Evolutionary conservation across 352 stramenopile species (phyloP), one percentile per base, ranked within the genome.

Genomic region (Pythium volutum): DNA sequence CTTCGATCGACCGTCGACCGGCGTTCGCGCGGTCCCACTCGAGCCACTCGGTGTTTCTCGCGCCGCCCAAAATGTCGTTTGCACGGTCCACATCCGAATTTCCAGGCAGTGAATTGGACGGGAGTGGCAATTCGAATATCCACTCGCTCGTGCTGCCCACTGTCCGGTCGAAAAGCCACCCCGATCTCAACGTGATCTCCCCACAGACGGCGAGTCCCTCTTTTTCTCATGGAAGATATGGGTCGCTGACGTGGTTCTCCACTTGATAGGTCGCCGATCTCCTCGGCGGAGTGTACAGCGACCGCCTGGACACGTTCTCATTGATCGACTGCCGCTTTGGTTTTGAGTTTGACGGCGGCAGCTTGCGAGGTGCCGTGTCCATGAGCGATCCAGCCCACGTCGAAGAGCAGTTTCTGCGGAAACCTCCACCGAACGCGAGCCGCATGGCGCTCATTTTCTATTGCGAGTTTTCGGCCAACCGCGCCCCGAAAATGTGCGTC

Each of bases 401-500:
- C 41, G 76, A 88, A 47, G 22, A 69, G 16, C 26, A 55, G 25
- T 80, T 87, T 29, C 74, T 89, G 48, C 56, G 47, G 15, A 53
- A 60, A 15, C 47, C 67, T 3, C 38, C 59, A 3, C 38, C 54
- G 16, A 47, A 78, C n/a, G 73, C 45, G 15, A 71, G 50, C 18
- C 75, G 68, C 23, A 80, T 59, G 11, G 77, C 76, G 23, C 63
- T 89, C 3, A 73, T 89, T 26, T 89, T 89, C 56, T 87, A 81
- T 52, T 89, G 80, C 51, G 77, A 89, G 63, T 89, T 87, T 39
- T 88, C 77, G 1, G 73, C 74, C n/a, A 83, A 84, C 20, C 75
- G 80, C 27, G 80, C 80, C 1, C 77, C 80, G 2, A 85, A 89
- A 65, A 89, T 89, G 79, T 79, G 50, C 20, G 53, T 59, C 39